Conservation (phyloP, 805 yeast species). For the Candida sanyiensis region DNA sequence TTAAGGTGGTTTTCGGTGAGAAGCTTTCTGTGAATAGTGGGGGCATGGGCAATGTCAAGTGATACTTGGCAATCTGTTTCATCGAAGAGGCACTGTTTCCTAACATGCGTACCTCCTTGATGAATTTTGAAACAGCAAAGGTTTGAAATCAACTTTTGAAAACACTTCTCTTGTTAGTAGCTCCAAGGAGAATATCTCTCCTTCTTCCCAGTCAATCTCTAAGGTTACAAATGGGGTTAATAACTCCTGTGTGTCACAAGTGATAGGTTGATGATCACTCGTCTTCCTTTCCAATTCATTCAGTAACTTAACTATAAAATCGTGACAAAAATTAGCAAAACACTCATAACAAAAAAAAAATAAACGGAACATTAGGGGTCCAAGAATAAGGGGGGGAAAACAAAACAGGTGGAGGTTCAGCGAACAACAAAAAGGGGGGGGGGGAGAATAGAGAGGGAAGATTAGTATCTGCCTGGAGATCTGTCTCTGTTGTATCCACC, state of each 20-base stretch:
- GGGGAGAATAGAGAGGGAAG: neutral
- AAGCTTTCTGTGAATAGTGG: slow-evolving; percentile 5
- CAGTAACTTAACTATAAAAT: slow-evolving; percentile 3
- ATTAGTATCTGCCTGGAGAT: slow-evolving; percentile 69
- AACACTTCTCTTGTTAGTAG: too few relatives aligned
- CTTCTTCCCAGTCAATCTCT: too few relatives aligned
- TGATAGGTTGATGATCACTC: slow-evolving; percentile 2
- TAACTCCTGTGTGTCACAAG: neutral
- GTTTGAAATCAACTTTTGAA: too few relatives aligned
- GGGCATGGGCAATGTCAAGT: neutral
- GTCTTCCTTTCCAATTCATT: slow-evolving; percentile 2
- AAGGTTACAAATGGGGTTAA: slow-evolving; percentile 1
- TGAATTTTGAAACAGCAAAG: too few relatives aligned
- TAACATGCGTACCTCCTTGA: too few relatives aligned
- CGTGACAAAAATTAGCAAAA: neutral
- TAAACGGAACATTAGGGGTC: neutral
- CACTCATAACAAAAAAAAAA: neutral
- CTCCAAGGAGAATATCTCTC: too few relatives aligned
- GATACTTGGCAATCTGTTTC: neutral
- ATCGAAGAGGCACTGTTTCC: too few relatives aligned
- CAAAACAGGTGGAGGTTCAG: neutral
- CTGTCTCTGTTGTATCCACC: slow-evolving; percentile 61
- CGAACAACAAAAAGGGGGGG: slow-evolving; percentile 1
- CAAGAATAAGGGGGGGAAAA: neutral
- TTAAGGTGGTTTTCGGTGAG: slow-evolving; percentile 8